Base-by-base conservation (phyloP, 2,329 filamentous ascomycete species). In the Pyrenochaeta sp. region DNA sequence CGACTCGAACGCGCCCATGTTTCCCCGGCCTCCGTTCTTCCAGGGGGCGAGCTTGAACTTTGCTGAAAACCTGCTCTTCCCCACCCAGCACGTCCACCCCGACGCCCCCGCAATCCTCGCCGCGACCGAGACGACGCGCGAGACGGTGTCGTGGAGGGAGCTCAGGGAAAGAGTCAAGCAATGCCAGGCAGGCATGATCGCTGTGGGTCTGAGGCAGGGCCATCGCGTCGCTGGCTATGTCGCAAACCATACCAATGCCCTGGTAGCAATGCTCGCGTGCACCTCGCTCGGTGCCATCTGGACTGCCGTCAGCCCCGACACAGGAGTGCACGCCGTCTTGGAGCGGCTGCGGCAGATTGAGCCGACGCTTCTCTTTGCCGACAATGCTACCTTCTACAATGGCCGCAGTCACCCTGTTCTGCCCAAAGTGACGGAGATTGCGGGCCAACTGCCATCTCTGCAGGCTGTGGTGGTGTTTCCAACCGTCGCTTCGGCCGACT, bases 301-400 rank as follows among this genome's bases (percentile, higher is more conserved):
- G 93, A 96, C 92, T 1, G 89, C 89, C 6, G 90, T 96, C 35
- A 95, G 89, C 60, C 91, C 93, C 3, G 93, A 97, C 69, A 96
- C 88, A 11, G 93, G 93, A 8, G 89, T 96, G 2, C 90, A 89
- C 60, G 93, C 92, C 11, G 92, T 97, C 1, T 75, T 97, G 18
- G 94, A 97, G 67, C 82, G 94, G 6, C 74, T 97, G 48, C 81
- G 81, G 31, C 94, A 97, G 74, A 94, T 97, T 55, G 82, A 86
- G 48, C 93, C 94, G 3, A 85, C 82, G 46, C 73, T 96, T 1
- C 75, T 97, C 3, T 95, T 96, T 63, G 86, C 89, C 1, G 93
- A 96, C 68, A 94, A 96, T 59, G 90, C 87, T 8, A 87, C 88
- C 6, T 81, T 91, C 41, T 97, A 97, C 72, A 97, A 97, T 68